Percentiles rank a stretch among this genome's conserved stretches.
Evolutionary conservation across 2,329 filamentous ascomycete species (phyloP).

Genomic region (Pezizomycotina sp.): DNA sequence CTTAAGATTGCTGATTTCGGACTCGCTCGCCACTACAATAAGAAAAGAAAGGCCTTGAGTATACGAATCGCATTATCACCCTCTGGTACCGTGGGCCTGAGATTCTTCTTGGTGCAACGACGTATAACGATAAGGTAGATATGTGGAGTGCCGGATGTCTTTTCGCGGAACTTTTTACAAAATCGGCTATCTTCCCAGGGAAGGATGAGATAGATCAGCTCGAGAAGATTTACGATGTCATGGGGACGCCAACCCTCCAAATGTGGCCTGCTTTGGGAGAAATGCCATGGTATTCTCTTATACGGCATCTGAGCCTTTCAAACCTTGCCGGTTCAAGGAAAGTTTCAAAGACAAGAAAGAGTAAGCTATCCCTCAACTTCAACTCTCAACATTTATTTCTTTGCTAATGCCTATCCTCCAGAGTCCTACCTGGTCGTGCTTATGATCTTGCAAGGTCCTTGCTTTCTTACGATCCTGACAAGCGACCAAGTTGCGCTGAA

Average conservation of each 20-base stretch:
- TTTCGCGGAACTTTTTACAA: constrained; percentile 88
- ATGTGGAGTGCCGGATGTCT: constrained; percentile 97
- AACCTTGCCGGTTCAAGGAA: constrained; percentile 60
- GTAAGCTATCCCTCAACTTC: too few species aligned
- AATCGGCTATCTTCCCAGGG: constrained; percentile 83
- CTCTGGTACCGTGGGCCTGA: constrained; percentile 95
- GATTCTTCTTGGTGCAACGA: constrained; percentile 74
- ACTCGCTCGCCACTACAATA: constrained; percentile 87
- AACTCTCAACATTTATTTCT: too few species aligned
- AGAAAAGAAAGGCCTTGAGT: constrained; percentile 65
- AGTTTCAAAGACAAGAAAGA: constrained; percentile 57
- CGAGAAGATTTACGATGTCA: constrained; percentile 84
- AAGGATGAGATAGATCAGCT: constrained; percentile 92
- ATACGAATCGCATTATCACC: constrained; percentile 95
- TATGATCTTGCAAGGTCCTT: constrained; percentile 70
- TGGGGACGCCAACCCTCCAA: constrained; percentile 68
- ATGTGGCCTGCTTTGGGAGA: constrained; percentile 86
- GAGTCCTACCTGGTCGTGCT: constrained; percentile 52
- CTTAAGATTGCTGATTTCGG: constrained; percentile 94
- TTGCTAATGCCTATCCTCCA: constrained; percentile 2
- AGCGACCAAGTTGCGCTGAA: constrained; percentile 66
- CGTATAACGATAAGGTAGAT: constrained; percentile 77
- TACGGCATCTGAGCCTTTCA: constrained; percentile 61
- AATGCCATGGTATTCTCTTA: constrained; percentile 91
- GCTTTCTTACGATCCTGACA: constrained; percentile 75